Evolutionary conservation across 2,329 filamentous ascomycete genomes (phyloP), one percentile per base, ranked within the genome.

Genomic region (Apiospora pterosperma): DNA sequence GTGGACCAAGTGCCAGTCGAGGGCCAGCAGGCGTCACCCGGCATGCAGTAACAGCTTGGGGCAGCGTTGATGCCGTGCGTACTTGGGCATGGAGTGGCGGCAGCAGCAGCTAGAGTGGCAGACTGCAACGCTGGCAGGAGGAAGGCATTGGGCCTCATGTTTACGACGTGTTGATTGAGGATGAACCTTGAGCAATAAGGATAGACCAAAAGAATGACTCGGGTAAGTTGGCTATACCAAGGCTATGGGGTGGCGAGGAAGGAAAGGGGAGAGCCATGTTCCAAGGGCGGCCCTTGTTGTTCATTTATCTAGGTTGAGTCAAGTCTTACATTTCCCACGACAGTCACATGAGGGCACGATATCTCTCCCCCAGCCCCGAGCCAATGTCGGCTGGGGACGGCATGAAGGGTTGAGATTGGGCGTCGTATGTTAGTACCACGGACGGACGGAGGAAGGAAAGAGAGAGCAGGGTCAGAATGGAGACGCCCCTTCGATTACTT

Each of bases 21-120:
- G 34, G 67, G 68, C 69, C 69, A 70, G 61, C 67, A 63, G n/a
- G 62, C 36, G 21, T 70, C 69, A 5, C 63, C 61, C 23, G 69
- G 69, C 41, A 70, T 41, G 25, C 65, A 70, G 59, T 67, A 67
- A 39, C 68, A 70, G 19, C 39, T 36, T 19, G 59, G 36, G 12
- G 36, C 36, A 6, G 59, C 59, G 23, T 38, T 7, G 36, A 23
- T 4, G 36, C 48, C 11, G 25, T 19, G 6, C 28, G 23, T 12
- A 14, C n/a, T 41, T 19, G 23, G 21, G 6, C 19, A 21, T 10
- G 59, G 39, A 6, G 59, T 31, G 36, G 59, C 59, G 3, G 39
- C 59, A 7, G 14, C 36, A 16, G 59, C 59, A 7, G 28, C 36
- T 21, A 36, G 36, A 14, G 36, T 21, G 36, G 59, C 59, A 36